phyloP scores from a whole-genome alignment of 495 filamentous ascomycete genomes.

The Chlorociboria aeruginascens region DNA sequence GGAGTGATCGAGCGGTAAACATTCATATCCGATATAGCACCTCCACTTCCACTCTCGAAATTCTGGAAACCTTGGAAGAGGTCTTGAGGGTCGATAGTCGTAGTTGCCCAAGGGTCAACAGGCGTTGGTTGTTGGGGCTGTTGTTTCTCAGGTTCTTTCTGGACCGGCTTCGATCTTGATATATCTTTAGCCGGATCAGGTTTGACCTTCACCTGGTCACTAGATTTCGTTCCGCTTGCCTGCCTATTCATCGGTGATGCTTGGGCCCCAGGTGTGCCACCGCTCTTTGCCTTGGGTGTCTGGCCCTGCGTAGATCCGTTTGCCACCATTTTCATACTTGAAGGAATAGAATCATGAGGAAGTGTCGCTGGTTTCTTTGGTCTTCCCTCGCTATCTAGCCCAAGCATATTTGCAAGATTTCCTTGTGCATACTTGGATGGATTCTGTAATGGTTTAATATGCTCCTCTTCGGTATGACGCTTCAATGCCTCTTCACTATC shows the following conservation, averaged over 20 bases:
- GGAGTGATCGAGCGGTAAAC: conserved; percentile 37
- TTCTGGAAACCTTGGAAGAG: conserved; percentile 25
- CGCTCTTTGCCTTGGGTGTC: conserved; percentile 26
- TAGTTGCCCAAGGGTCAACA: conserved; percentile 26
- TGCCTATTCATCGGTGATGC: conserved; percentile 35
- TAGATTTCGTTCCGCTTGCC: conserved; percentile 21
- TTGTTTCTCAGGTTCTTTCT: background rate
- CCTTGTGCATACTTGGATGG: conserved; percentile 38
- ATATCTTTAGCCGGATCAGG: conserved; percentile 5
- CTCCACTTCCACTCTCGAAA: conserved; percentile 26
- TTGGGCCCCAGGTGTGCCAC: conserved; percentile 15
- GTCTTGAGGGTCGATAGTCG: conserved; percentile 34
- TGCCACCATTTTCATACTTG: conserved; percentile 5
- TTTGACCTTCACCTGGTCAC: conserved; percentile 2
- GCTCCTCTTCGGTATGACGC: conserved; percentile 40
- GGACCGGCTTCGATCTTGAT: conserved; percentile 9
- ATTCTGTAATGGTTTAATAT: conserved; percentile 39
- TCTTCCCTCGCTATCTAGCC: conserved; percentile 35
- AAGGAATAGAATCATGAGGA: background rate
- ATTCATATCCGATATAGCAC: conserved; percentile 32
- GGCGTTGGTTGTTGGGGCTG: conserved; percentile 1
- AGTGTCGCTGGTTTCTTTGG: conserved; percentile 14
- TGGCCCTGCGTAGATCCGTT: conserved; percentile 30
- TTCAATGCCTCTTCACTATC: conserved; percentile 38
- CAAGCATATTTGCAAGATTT: conserved; percentile 28